Evolutionary conservation across 2,329 filamentous ascomycete genomes (phyloP).

Genomic region (Botryotinia convoluta): DNA sequence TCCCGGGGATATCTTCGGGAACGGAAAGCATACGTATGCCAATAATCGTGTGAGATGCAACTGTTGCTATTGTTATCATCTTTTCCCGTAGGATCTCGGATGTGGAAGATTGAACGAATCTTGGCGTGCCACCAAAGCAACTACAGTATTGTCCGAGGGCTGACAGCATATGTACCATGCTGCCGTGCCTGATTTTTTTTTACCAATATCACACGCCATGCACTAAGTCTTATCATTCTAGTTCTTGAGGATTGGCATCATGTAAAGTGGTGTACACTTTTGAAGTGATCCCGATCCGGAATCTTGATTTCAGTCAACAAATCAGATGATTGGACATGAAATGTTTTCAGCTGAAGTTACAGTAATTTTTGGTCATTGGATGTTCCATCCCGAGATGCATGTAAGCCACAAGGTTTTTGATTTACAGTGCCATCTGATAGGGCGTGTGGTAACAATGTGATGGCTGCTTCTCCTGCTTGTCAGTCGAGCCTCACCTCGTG

Average conservation of each 20-base stretch:
- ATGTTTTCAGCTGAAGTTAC: slow-evolving; percentile 8
- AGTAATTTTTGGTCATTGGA: neutral
- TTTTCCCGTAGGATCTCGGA: slow-evolving; percentile 3
- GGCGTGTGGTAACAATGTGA: neutral
- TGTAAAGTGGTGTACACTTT: neutral
- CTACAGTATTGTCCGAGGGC: slow-evolving; percentile 18
- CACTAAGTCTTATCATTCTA: neutral
- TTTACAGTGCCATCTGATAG: neutral
- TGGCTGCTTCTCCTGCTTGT: neutral
- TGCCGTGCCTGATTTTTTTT: neutral
- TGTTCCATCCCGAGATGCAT: neutral
- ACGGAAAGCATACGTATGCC: slow-evolving; percentile 11
- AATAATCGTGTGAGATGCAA: slow-evolving; percentile 3
- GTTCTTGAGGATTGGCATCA: neutral
- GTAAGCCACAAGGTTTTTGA: neutral
- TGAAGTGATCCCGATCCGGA: neutral
- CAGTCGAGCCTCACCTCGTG: slow-evolving; percentile 15
- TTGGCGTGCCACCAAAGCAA: slow-evolving; percentile 15
- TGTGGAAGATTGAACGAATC: neutral
- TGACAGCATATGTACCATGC: slow-evolving; percentile 13
- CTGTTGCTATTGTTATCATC: slow-evolving; percentile 20
- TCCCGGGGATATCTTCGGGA: neutral
- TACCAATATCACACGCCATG: slow-evolving; percentile 5
- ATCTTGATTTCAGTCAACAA: neutral
- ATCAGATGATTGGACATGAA: neutral